Evolutionary conservation across 2,329 filamentous ascomycete genomes (phyloP).

Genomic region (Trichoderma asperellum): DNA sequence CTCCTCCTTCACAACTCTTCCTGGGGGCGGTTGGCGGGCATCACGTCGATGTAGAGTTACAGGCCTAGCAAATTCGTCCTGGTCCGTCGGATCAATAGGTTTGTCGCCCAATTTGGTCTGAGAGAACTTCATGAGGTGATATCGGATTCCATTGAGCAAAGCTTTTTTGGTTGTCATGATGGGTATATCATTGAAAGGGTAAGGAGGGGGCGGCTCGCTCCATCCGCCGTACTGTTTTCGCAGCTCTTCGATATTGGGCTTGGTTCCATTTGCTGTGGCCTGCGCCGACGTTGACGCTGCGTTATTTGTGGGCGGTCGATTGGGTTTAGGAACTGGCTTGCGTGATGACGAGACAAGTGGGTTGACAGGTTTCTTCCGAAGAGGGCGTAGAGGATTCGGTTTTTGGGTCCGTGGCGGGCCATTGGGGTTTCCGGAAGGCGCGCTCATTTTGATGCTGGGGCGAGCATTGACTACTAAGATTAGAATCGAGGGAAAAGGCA

Average conservation of each 20-base stretch:
- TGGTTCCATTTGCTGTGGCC: slow-evolving; percentile 37
- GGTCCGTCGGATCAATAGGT: slow-evolving; percentile 68
- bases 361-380: slow-evolving; percentile 54
- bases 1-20: slow-evolving; percentile 66
- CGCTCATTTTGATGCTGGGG: slow-evolving; percentile 48
- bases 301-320: slow-evolving; percentile 30
- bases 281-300: slow-evolving; percentile 29
- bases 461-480: not conserved
- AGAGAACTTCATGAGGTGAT: slow-evolving; percentile 82
- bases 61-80: slow-evolving; percentile 82
- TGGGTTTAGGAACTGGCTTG: slow-evolving; percentile 37
- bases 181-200: slow-evolving; percentile 61
- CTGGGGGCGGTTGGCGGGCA: slow-evolving; percentile 69
- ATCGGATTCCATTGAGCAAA: slow-evolving; percentile 76
- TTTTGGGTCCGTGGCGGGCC: slow-evolving; percentile 40
- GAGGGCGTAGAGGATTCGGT: slow-evolving; percentile 46
- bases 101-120: slow-evolving; percentile 62
- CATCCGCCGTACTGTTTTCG: slow-evolving; percentile 59
- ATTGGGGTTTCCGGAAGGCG: slow-evolving; percentile 44
- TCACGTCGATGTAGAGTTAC: slow-evolving; percentile 89
- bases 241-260: slow-evolving; percentile 46
- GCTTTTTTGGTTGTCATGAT: slow-evolving; percentile 83
- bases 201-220: slow-evolving; percentile 55
- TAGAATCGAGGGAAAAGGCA: slow-evolving; percentile 4
- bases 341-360: slow-evolving; percentile 68